Conservation (phyloP, 192 early-diverging fungal species). For the Coemansia interrupta region DNA sequence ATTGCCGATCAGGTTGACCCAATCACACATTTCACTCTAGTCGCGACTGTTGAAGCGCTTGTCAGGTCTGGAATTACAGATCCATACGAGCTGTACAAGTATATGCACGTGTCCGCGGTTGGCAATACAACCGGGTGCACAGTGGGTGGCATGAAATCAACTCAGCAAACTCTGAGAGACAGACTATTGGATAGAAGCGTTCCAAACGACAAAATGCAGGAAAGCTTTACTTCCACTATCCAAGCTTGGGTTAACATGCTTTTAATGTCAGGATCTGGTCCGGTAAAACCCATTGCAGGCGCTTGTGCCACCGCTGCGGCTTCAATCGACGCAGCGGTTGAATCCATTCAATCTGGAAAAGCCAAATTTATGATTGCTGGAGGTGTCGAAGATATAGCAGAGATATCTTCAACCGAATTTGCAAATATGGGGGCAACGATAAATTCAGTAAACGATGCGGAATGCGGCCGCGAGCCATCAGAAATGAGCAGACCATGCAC, state of each 20-base stretch:
- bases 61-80: conserved; percentile 88
- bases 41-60: conserved; percentile 89
- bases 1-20: conserved; percentile 86
- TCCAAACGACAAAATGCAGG: conserved; percentile 83
- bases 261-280: conserved; percentile 85
- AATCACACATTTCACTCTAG: conserved; percentile 80
- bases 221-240: conserved; percentile 93
- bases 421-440: conserved; percentile 96
- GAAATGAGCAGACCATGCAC: conserved; percentile 92
- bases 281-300: conserved; percentile 73
- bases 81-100: conserved; percentile 95
- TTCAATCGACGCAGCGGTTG: conserved; percentile 85
- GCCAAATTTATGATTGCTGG: conserved; percentile 90
- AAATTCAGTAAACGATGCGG: conserved; percentile 76
- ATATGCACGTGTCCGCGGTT: conserved; percentile 91
- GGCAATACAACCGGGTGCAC: conserved; percentile 87
- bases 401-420: conserved; percentile 69
- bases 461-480: conserved; percentile 80
- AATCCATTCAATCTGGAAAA: conserved; percentile 87
- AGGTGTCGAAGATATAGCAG: conserved; percentile 86
- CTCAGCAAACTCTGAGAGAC: conserved; percentile 69
- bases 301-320: conserved; percentile 91
- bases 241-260: conserved; percentile 96
- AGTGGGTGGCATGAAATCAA: conserved; percentile 78
- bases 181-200: conserved; percentile 72